A percentile compares a stretch with the other conserved stretches of the same genome.
These are phyloP conservation scores for Clarkia xantiana DNA, from an alignment of 345 rosid species.

Conservation along the genomic window DNA sequence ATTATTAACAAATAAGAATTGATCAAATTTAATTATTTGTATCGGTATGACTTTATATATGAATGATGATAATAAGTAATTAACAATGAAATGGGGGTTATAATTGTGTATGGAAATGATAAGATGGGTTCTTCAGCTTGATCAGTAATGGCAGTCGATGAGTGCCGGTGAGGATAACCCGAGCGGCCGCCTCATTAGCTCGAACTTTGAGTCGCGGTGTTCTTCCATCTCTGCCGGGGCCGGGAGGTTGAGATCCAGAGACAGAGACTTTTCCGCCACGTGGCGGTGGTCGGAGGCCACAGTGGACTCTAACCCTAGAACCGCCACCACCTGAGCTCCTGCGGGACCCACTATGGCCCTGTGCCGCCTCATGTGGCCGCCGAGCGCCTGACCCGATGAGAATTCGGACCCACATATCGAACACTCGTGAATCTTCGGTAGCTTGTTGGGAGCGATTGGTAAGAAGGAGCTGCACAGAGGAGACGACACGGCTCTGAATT, in stretches of 20 bases:
- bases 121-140: constrained; percentile 6
- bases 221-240: constrained; percentile 79
- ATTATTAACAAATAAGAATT: too few relatives aligned
- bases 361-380: constrained; percentile 98
- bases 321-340: background rate
- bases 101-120: too few relatives aligned
- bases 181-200: constrained; percentile 33
- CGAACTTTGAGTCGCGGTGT: constrained; percentile 41
- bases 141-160: constrained; percentile 90
- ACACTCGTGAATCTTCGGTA: constrained; percentile 71
- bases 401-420: constrained; percentile 88
- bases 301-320: background rate
- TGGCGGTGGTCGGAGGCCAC: constrained; percentile 2
- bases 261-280: constrained; percentile 17
- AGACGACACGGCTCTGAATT: too few relatives aligned
- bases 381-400: constrained; percentile 87
- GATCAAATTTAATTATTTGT: background rate
- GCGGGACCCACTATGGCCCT: constrained; percentile 23
- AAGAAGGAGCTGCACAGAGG: too few relatives aligned
- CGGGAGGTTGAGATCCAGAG: constrained; percentile 87
- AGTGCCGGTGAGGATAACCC: constrained; percentile 57
- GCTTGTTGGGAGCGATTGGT: constrained; percentile 7
- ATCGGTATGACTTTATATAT: too few relatives aligned
- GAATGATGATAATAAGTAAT: constrained; percentile 1
- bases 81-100: background rate